A percentile compares a stretch with the other conserved stretches of the same genome.
Conservation (phyloP, 768 basidiomycete genomes). For the Suillus tomentosus region DNA sequence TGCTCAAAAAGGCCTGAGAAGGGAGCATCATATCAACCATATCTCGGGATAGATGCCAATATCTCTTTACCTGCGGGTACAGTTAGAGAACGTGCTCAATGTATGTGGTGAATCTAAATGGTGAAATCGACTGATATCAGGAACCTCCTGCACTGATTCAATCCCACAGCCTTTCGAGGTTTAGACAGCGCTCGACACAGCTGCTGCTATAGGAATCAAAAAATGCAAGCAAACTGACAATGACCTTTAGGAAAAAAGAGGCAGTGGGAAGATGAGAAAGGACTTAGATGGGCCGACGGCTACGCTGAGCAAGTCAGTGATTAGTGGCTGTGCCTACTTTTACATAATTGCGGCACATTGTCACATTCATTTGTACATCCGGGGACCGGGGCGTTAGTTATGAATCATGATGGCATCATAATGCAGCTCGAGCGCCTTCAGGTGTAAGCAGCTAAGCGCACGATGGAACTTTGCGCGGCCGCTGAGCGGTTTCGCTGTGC, state of each 20-base stretch:
- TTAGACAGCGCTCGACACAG: not conserved
- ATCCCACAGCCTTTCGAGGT: not conserved
- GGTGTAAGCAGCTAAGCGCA: not conserved
- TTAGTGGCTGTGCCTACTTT: conserved; percentile 27
- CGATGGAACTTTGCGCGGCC: not conserved
- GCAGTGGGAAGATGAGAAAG: conserved; percentile 21
- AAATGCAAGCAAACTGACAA: conserved; percentile 3
- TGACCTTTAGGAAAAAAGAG: conserved; percentile 2
- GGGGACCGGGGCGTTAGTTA: not conserved
- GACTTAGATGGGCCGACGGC: conserved; percentile 17
- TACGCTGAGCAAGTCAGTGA: conserved; percentile 14
- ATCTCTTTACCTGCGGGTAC: not conserved
- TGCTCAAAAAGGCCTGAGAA: conserved; percentile 11
- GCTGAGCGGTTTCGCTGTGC: not conserved
- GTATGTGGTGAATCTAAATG: not conserved
- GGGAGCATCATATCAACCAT: conserved; percentile 4
- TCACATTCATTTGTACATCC: not conserved
- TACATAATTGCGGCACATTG: not conserved
- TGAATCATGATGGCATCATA: not conserved
- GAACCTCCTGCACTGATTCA: not conserved
- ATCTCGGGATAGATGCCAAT: not conserved
- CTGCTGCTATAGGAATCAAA: not conserved
- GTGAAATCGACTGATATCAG: not conserved
- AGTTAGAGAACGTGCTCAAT: not conserved
- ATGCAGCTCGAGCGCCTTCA: not conserved